Conservation (phyloP, 1,139 yeast genomes). For the Saccharomycopsis phalli region DNA sequence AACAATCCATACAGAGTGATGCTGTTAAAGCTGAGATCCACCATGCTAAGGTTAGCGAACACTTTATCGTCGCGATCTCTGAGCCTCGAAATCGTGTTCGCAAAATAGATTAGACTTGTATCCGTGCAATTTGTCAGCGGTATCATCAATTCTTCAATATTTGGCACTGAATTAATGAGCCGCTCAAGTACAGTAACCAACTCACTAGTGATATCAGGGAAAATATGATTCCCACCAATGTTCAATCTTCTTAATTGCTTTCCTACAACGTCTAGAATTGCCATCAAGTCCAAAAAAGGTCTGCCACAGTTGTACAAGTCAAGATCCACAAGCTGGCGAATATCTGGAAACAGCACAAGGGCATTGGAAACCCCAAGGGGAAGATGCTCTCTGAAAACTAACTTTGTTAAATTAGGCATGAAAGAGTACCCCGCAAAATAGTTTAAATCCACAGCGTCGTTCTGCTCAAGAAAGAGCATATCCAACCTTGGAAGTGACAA, state of each 20-base stretch:
- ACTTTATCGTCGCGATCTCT: background rate
- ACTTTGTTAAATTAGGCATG: no score
- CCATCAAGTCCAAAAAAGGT: slow-evolving; percentile 6
- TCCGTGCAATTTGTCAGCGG: slow-evolving; percentile 6
- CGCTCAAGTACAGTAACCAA: no score
- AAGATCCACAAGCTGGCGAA: background rate
- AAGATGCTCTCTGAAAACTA: no score
- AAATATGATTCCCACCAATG: background rate
- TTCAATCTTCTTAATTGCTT: background rate
- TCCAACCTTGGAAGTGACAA: no score
- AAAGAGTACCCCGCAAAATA: no score
- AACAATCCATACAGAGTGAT: slow-evolving; percentile 13
- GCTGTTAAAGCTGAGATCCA: slow-evolving; percentile 14
- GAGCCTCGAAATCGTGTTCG: slow-evolving; percentile 3
- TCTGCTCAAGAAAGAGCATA: no score
- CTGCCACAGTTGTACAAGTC: slow-evolving; percentile 11
- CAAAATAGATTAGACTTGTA: slow-evolving; percentile 3
- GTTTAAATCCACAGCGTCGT: no score
- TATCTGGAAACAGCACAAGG: background rate
- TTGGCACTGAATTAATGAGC: no score
- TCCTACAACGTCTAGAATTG: slow-evolving; percentile 2
- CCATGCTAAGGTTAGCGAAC: slow-evolving; percentile 1
- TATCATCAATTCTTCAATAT: slow-evolving; percentile 2
- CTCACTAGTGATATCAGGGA: background rate
- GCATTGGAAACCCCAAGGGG: no score